A percentile compares a stretch with the other conserved stretches of the same genome.
Evolutionary conservation across 31 red algal genomes (phyloP).

Genomic region (Asparagopsis taxiformis): DNA sequence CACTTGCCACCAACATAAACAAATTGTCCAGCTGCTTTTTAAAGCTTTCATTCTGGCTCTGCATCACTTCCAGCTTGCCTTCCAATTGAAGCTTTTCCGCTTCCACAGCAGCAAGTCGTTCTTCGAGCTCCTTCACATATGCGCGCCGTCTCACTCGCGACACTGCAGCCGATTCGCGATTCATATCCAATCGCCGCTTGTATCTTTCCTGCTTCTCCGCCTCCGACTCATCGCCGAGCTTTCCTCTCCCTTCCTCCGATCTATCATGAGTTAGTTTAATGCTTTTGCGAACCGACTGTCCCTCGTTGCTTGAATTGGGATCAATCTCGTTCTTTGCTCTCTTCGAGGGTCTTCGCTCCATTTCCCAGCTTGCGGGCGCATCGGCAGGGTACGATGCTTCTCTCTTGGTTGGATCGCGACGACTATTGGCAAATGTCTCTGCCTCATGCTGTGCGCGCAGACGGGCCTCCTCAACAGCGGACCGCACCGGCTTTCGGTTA

Average conservation of each 20-base stretch:
- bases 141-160: constrained; percentile 50
- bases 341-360: neutral
- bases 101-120: constrained; percentile 50
- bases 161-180: constrained; percentile 74
- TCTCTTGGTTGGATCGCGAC: constrained; percentile 13
- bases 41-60: constrained; percentile 54
- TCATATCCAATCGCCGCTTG: constrained; percentile 66
- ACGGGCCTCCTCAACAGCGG: constrained; percentile 54
- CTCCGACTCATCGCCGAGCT: constrained; percentile 35
- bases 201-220: constrained; percentile 57
- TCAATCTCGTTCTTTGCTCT: neutral
- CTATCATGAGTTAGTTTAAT: neutral
- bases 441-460: constrained; percentile 60
- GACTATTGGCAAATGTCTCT: constrained; percentile 46
- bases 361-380: neutral
- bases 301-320: neutral
- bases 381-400: neutral
- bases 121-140: constrained; percentile 71
- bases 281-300: constrained; percentile 2
- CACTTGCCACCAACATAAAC: constrained; percentile 41
- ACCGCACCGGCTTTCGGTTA: constrained; percentile 28
- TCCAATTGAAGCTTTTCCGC: constrained; percentile 66
- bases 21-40: constrained; percentile 54
- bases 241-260: neutral
- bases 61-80: constrained; percentile 59